Conservation (phyloP, 1,284 basidiomycete genomes). For the Boletus semigastroideus region DNA sequence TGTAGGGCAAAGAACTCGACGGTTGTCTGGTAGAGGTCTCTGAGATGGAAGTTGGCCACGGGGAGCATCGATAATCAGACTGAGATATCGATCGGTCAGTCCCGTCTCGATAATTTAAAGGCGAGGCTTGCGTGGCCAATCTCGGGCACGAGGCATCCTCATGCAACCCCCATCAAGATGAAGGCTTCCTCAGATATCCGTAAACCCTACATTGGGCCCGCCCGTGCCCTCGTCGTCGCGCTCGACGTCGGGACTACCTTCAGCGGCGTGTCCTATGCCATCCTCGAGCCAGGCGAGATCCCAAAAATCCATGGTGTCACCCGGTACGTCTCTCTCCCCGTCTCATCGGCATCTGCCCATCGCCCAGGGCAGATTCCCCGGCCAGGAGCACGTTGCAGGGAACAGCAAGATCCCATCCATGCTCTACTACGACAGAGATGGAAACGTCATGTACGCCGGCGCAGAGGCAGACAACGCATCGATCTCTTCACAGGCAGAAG, state of each 20-base stretch:
- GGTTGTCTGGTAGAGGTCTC: conserved; percentile 55
- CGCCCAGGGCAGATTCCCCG: conserved; percentile 57
- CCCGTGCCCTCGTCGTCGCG: conserved; percentile 66
- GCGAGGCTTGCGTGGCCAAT: conserved; percentile 26
- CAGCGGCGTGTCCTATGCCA: conserved; percentile 73
- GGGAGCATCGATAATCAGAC: conserved; percentile 45
- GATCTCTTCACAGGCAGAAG: conserved; percentile 63
- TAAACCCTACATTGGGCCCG: conserved; percentile 65
- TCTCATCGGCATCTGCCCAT: conserved; percentile 4
- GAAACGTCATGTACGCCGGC: conserved; percentile 59
- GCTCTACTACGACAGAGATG: conserved; percentile 62
- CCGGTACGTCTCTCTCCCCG: conserved; percentile 41
- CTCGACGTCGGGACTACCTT: conserved; percentile 78
- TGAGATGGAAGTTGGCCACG: conserved; percentile 54
- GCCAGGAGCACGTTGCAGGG: conserved; percentile 80
- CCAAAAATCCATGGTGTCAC: conserved; percentile 75
- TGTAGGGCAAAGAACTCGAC: conserved; percentile 58
- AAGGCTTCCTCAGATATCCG: conserved; percentile 49
- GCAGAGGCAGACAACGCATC: conserved; percentile 68
- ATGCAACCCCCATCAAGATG: conserved; percentile 5
- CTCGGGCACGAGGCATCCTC: conserved; percentile 20
- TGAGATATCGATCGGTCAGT: no score
- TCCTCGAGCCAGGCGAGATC: conserved; percentile 70
- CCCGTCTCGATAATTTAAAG: no score
- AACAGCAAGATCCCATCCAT: conserved; percentile 79